Conservation (phyloP, 768 basidiomycete species). For the Agrocybe pediades region DNA sequence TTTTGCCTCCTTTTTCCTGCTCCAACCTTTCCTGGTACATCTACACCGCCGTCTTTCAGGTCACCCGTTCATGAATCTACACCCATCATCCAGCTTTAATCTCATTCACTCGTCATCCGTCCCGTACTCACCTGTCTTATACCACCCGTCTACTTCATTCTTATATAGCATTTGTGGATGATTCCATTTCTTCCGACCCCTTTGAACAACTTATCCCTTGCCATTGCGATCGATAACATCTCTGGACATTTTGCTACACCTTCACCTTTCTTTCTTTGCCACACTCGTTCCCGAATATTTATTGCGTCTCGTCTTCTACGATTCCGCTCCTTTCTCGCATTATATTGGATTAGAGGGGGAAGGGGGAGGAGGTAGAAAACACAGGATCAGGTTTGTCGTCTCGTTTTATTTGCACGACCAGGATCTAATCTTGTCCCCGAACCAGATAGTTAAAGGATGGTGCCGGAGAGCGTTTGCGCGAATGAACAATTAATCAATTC, state of each 20-base stretch:
- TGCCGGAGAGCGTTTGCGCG: constrained; percentile 5
- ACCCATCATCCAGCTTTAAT: constrained; percentile 22
- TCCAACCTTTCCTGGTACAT: constrained; percentile 17
- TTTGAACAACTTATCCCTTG: background rate
- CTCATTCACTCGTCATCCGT: constrained; percentile 13
- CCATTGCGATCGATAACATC: constrained; percentile 1
- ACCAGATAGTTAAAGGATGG: constrained; percentile 5
- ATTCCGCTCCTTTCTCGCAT: constrained; percentile 8
- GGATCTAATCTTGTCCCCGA: too few relatives aligned
- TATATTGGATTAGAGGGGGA: constrained; percentile 9
- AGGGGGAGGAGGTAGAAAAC: constrained; percentile 9
- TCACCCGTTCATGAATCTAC: constrained; percentile 23
- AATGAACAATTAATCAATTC: constrained; percentile 21
- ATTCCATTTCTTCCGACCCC: background rate
- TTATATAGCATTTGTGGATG: constrained; percentile 1
- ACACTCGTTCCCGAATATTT: constrained; percentile 11
- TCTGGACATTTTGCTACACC: background rate
- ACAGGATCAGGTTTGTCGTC: constrained; percentile 9
- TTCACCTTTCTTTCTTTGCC: background rate
- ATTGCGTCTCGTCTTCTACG: constrained; percentile 1
- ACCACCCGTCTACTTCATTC: constrained; percentile 9
- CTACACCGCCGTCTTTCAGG: constrained; percentile 22
- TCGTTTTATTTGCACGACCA: background rate
- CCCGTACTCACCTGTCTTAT: constrained; percentile 24
- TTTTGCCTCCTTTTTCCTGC: constrained; percentile 6